Conservation (phyloP, 768 basidiomycete species). For the Postia placenta region DNA sequence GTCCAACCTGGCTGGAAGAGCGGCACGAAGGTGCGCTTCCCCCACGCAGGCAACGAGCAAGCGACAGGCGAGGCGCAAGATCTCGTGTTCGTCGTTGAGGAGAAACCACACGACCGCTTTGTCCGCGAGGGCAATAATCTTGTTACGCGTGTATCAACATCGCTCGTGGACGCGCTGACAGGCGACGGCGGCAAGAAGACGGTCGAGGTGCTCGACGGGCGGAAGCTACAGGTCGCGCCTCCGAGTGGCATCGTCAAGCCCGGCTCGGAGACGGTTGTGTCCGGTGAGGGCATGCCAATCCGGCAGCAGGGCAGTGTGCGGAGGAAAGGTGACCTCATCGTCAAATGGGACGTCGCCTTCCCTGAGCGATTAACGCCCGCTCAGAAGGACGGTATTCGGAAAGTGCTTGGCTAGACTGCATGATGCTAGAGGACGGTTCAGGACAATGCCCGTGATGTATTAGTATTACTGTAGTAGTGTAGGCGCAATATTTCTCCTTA, state of each 20-base stretch:
- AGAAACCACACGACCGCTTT: slow-evolving; percentile 80
- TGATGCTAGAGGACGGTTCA: not conserved
- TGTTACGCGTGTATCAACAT: slow-evolving; percentile 48
- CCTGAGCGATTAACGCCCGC: slow-evolving; percentile 65
- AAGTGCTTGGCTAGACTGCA: slow-evolving; percentile 39
- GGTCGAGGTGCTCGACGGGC: slow-evolving; percentile 74
- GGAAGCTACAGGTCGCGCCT: slow-evolving; percentile 60
- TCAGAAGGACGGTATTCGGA: slow-evolving; percentile 79
- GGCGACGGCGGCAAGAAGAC: slow-evolving; percentile 48
- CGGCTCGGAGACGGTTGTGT: slow-evolving; percentile 60
- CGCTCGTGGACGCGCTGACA: slow-evolving; percentile 79
- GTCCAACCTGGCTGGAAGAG: slow-evolving; percentile 92
- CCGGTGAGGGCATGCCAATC: slow-evolving; percentile 88
- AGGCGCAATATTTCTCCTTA: not conserved
- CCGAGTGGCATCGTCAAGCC: slow-evolving; percentile 74
- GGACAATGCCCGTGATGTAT: not conserved
- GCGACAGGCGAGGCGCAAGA: slow-evolving; percentile 68
- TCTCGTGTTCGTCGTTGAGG: slow-evolving; percentile 95
- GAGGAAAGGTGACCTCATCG: slow-evolving; percentile 78
- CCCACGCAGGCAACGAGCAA: slow-evolving; percentile 79
- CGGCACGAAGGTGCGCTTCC: slow-evolving; percentile 91
- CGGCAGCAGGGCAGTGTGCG: slow-evolving; percentile 66
- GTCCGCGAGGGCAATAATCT: slow-evolving; percentile 81
- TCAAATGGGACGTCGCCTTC: slow-evolving; percentile 83
- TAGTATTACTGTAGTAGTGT: not conserved